phyloP scores from a whole-genome alignment of 164 flowering plant genomes.

The Annona squamosa region DNA sequence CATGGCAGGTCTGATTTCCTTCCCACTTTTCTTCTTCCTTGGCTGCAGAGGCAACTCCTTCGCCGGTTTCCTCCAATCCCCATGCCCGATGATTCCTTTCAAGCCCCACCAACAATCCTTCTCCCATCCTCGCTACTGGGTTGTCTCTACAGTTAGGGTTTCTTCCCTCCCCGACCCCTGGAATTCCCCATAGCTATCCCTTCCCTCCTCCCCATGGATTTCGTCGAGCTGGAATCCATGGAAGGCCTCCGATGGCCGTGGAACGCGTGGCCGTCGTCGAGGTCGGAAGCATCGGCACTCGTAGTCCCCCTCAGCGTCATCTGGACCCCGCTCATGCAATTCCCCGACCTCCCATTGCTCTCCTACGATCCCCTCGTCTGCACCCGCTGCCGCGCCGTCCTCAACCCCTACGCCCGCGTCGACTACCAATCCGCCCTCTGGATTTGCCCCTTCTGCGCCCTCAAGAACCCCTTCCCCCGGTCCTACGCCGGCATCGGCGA shows the following conservation, averaged over 20 bases:
- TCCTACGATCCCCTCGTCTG: conserved; percentile 71
- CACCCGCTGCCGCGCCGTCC: conserved; percentile 46
- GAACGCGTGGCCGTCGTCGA: conserved; percentile 87
- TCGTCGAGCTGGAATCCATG: conserved; percentile 73
- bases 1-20: too few species aligned
- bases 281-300: conserved; percentile 44
- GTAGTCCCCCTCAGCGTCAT: conserved; percentile 66
- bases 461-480: conserved; percentile 53
- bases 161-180: neutral
- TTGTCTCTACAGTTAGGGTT: neutral
- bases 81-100: neutral
- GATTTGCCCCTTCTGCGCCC: conserved; percentile 76
- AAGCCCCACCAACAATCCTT: neutral
- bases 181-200: neutral
- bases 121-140: neutral
- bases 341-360: conserved; percentile 67
- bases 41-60: too few species aligned
- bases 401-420: conserved; percentile 91
- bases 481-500: conserved; percentile 63
- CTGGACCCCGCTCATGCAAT: conserved; percentile 69
- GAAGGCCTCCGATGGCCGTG: conserved; percentile 96
- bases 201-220: conserved; percentile 51
- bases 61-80: too few species aligned
- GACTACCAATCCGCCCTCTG: conserved; percentile 70
- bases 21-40: too few species aligned